Evolutionary conservation across 495 filamentous ascomycete genomes (phyloP), one percentile per base, ranked within the genome.

Genomic region (Parathielavia hyrcaniae): DNA sequence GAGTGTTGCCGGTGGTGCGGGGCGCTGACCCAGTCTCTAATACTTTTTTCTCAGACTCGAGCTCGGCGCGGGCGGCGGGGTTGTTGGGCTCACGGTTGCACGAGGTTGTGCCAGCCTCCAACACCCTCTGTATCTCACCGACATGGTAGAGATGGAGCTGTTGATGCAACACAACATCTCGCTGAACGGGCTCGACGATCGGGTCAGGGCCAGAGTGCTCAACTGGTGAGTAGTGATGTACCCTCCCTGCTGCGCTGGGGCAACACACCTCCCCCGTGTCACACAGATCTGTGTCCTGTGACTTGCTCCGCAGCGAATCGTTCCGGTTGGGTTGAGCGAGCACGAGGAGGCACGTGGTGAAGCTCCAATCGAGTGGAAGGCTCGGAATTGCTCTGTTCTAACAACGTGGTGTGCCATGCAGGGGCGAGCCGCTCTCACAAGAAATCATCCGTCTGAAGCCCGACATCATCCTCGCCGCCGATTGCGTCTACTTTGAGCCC

Each of bases 401-500:
- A 70, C 62, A 45, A 50, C 49, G 8, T n/a, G 14, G 26, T 52
- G 12, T 23, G 34, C 34, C 32, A 34, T 53, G 30, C 59, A 85
- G 82, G 82, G 79, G 80, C 56, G 74, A 83, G 54, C 75, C 81
- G 41, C 75, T 78, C 47, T 78, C 75, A 22, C 59, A 67, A 46
- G 75, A 72, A 55, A 77, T 78, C 22, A 50, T 70, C 40, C 68
- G 66, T 34, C 61, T 69, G 46, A 78, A 80, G 58, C 87, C 90
- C 13, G 84, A 93, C 60, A 76, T 92, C 43, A 83, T 98, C 55
- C 81, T 98, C 12, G 93, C 93, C 12, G 93, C 91, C 7, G 93
- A 98, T 70, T 97, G 93, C 75, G 90, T 95, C 50, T 98, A 97
- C 77, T 95, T 95, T 64, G 92, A 98, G 69, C 90, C 92, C 4